These are phyloP conservation scores for Gentiana straminea DNA, from an alignment of 257 asterid species.

Conservation along the genomic window DNA sequence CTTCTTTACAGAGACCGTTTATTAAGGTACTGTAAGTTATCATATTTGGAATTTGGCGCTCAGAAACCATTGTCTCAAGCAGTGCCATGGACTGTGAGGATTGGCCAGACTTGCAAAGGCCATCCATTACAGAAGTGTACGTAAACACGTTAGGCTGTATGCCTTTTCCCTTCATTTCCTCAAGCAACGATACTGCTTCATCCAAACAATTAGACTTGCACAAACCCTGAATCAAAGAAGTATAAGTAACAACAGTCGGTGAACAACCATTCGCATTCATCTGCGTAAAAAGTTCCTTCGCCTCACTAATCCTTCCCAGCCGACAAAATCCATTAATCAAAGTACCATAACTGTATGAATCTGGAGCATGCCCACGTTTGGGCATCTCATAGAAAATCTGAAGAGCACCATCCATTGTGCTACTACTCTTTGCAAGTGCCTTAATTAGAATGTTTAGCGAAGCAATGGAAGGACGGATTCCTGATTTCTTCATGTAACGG, in stretches of 20 bases:
- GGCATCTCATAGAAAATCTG: conserved; percentile 72
- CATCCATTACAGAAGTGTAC: conserved; percentile 74
- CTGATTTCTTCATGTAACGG: conserved; percentile 58
- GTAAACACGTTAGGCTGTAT: conserved; percentile 84
- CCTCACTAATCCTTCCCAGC: conserved; percentile 56
- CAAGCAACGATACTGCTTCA: conserved; percentile 52
- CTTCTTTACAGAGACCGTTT: conserved; percentile 63
- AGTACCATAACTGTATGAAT: conserved; percentile 84
- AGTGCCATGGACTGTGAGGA: conserved; percentile 54
- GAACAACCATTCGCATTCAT: conserved; percentile 73
- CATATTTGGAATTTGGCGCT: conserved; percentile 49
- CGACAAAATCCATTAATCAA: conserved; percentile 77
- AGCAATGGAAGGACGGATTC: conserved; percentile 53
- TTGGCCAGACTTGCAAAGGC: conserved; percentile 81
- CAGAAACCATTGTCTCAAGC: conserved; percentile 48
- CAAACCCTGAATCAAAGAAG: conserved; percentile 54
- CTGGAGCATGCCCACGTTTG: conserved; percentile 55
- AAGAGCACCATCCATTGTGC: conserved; percentile 66
- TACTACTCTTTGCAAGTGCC: conserved; percentile 69
- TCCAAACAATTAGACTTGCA: conserved; percentile 52
- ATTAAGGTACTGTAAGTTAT: conserved; percentile 76
- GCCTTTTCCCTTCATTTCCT: conserved; percentile 63
- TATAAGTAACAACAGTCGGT: conserved; percentile 69
- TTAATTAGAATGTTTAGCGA: conserved; percentile 68
- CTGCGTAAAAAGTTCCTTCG: conserved; percentile 67